phyloP scores from a whole-genome alignment of 371 early-diverging fungal genomes.

The Dipsacomyces acuminosporus region DNA sequence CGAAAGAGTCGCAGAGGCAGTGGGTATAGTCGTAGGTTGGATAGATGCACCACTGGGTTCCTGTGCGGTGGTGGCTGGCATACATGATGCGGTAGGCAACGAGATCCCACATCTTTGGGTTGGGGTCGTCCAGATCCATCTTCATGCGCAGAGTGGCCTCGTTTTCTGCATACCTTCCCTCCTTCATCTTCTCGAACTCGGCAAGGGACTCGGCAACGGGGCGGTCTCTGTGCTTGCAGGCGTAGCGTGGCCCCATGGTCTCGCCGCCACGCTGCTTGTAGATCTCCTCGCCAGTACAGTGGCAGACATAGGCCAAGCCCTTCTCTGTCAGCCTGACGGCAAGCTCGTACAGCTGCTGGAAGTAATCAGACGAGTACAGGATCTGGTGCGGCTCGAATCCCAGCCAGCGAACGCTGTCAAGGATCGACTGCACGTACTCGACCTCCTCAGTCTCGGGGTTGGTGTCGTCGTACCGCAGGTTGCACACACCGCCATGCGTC shows the following conservation, averaged over 20 bases:
- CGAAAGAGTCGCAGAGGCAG: conserved; percentile 98
- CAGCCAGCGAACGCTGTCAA: conserved; percentile 96
- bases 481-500: conserved; percentile 87
- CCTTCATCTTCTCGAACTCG: conserved; percentile 98
- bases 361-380: conserved; percentile 98
- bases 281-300: conserved; percentile 94
- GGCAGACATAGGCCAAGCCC: conserved; percentile 97
- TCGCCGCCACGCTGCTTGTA: conserved; percentile 88
- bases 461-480: conserved; percentile 99
- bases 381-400: conserved; percentile 94
- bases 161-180: conserved; percentile 92
- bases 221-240: conserved; percentile 91
- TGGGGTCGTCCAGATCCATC: conserved; percentile 95
- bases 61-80: conserved; percentile 91
- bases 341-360: conserved; percentile 88
- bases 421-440: conserved; percentile 92
- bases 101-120: conserved; percentile 99
- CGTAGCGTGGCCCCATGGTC: conserved; percentile 76
- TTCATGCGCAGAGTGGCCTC: conserved; percentile 97
- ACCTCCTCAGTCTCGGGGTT: conserved; percentile 99
- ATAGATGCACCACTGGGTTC: conserved; percentile 94
- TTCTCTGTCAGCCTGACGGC: conserved; percentile 86
- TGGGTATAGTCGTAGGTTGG: conserved; percentile 99
- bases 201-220: conserved; percentile 87
- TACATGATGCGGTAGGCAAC: conserved; percentile 97